These are phyloP conservation scores for Fusarium coicis DNA, from an alignment of 2,329 filamentous ascomycete species.

Conservation along the genomic window DNA sequence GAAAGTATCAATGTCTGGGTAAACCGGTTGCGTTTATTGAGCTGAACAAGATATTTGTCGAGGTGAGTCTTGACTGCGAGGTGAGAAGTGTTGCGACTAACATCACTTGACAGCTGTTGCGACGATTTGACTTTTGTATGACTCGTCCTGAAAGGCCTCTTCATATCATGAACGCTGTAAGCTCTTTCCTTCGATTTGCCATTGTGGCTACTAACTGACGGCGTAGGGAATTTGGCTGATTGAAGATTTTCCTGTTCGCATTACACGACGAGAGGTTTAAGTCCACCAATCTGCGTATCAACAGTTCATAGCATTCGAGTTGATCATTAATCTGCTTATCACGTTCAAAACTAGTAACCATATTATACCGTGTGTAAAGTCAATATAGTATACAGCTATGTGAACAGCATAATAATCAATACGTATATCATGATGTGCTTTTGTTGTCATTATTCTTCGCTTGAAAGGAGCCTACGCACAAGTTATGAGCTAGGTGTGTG, in stretches of 20 bases:
- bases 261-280: neutral
- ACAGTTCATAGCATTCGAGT: too few species aligned
- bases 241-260: constrained; percentile 17
- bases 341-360: too few species aligned
- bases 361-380: neutral
- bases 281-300: neutral
- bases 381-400: neutral
- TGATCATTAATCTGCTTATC: rapidly evolving
- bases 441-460: too few species aligned
- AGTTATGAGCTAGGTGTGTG: too few species aligned
- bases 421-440: neutral
- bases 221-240: constrained; percentile 21
- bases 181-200: neutral
- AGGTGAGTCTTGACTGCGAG: constrained; percentile 46
- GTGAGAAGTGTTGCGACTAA: neutral
- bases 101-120: neutral
- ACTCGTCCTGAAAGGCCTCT: constrained; percentile 9
- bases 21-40: constrained; percentile 53
- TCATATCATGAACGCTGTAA: constrained; percentile 22
- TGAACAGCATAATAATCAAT: too few species aligned
- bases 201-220: neutral
- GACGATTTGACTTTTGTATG: constrained; percentile 29
- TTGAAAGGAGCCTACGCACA: too few species aligned
- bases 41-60: constrained; percentile 52
- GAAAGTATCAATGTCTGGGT: constrained; percentile 53